Conservation (phyloP, 257 asterid species). For the Nicotiana tomentosiformis region DNA sequence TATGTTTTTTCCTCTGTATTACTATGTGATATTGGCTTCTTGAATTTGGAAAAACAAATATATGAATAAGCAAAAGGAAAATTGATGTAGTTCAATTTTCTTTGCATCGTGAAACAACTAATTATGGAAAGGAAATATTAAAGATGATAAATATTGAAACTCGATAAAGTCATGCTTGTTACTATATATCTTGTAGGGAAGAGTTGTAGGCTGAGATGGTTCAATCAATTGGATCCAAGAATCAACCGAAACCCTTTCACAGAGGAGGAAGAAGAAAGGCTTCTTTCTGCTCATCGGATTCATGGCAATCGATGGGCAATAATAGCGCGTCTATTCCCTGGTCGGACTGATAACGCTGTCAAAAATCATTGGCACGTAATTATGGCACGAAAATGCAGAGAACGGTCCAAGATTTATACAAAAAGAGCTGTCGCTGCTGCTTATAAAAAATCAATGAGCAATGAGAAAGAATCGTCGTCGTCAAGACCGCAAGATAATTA, state of each 20-base stretch:
- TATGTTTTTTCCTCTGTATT: background rate
- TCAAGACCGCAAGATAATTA: background rate
- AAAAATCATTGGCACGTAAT: constrained; percentile 56
- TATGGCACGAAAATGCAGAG: constrained; percentile 36
- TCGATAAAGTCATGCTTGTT: background rate
- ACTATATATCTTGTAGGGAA: constrained; percentile 24
- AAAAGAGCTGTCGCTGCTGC: background rate
- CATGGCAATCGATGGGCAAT: constrained; percentile 50
- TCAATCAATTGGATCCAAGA: constrained; percentile 49
- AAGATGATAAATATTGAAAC: background rate
- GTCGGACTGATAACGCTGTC: constrained; percentile 51
- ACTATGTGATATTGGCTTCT: background rate
- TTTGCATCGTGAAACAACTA: background rate
- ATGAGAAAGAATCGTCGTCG: background rate
- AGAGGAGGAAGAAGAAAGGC: constrained; percentile 38
- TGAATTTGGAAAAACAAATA: background rate
- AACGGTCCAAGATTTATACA: constrained; percentile 22
- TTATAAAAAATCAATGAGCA: background rate
- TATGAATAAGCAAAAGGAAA: background rate
- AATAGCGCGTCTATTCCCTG: constrained; percentile 40
- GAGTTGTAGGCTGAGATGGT: constrained; percentile 59
- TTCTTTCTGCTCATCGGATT: constrained; percentile 32
- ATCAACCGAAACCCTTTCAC: constrained; percentile 38
- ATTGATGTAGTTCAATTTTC: background rate
- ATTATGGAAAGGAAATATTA: background rate